Evolutionary conservation across 2,329 filamentous ascomycete species (phyloP), one percentile per base, ranked within the genome.

Genomic region (Talaromyces pinophilus): DNA sequence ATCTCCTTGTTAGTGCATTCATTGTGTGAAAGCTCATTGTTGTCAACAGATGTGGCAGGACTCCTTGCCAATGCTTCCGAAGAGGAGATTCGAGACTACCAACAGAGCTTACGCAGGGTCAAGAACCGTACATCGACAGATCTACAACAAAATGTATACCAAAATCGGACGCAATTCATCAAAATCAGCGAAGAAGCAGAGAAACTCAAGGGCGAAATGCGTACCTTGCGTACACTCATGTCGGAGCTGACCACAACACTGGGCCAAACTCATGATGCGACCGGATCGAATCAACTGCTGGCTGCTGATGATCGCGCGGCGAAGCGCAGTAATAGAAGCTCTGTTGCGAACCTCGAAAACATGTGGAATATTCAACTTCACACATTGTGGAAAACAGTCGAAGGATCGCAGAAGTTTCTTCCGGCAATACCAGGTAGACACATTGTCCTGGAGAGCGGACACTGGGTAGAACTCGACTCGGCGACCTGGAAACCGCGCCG

Each of bases 101-200:
- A 96, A 76, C 84, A 86, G 60, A 88, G 88, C 25, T 82, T 97
- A 52, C 88, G 88, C 70, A 90, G 90, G 72, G 84, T 95, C 65
- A 94, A 94, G 78, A 86, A 86, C 70, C 87, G 91, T 65, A 93
- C 92, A 8, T 90, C 90, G 5, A 85, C 88, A 59, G 93, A 98
- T 72, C 84, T 99, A 25, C 94, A 98, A 78, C 92, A 96, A 75
- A 98, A 93, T 79, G 91, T 99, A 61, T 94, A 96, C 79, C 93
- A 97, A 78, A 99, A 99, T 79, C 89, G 95, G 59, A 96, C 92
- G 0, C 95, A 98, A 74, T 99, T 99, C 76, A 98, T 99, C 83
- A 96, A 96, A 79, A 98, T 99, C 78, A 97, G 93, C 77, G 97
- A 98, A 80, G 95, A 99, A 81, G 95, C 96, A 1, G 95, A 99